Conservation (phyloP, 169 alveolate genomes). For the Eimeria necatrix region DNA sequence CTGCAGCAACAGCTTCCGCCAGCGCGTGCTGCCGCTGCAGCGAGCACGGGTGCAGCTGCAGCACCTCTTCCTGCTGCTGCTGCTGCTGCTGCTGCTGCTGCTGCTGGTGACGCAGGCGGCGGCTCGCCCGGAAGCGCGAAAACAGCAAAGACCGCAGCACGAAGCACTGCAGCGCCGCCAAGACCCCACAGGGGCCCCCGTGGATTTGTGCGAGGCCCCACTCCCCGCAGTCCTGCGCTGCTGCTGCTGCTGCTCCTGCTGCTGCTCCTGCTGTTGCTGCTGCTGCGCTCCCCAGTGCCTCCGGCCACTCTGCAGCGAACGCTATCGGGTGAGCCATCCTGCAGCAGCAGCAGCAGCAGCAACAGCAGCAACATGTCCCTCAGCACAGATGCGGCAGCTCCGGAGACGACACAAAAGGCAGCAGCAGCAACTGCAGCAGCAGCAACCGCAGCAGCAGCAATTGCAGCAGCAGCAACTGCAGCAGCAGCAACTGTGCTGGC, state of each 20-base stretch:
- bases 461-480: neutral
- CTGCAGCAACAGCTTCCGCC: slow-evolving; percentile 55
- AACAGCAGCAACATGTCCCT: neutral
- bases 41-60: neutral
- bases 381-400: neutral
- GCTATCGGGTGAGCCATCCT: neutral
- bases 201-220: slow-evolving; percentile 73
- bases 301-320: slow-evolving; percentile 90
- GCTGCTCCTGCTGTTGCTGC: slow-evolving; percentile 83
- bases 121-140: slow-evolving; percentile 17
- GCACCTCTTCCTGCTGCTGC: slow-evolving; percentile 2
- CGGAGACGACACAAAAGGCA: too few relatives aligned
- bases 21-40: slow-evolving; percentile 40
- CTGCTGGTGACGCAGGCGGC: slow-evolving; percentile 11
- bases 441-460: neutral
- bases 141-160: slow-evolving; percentile 28
- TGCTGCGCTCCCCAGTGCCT: slow-evolving; percentile 94
- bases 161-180: slow-evolving; percentile 67
- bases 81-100: neutral
- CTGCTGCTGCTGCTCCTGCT: neutral
- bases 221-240: neutral
- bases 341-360: neutral
- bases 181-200: slow-evolving; percentile 75
- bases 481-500: neutral
- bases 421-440: neutral